Percentiles rank a stretch among this genome's conserved stretches.
Evolutionary conservation across 495 filamentous ascomycete species (phyloP).

Genomic region (Aspergillus conjunctus): DNA sequence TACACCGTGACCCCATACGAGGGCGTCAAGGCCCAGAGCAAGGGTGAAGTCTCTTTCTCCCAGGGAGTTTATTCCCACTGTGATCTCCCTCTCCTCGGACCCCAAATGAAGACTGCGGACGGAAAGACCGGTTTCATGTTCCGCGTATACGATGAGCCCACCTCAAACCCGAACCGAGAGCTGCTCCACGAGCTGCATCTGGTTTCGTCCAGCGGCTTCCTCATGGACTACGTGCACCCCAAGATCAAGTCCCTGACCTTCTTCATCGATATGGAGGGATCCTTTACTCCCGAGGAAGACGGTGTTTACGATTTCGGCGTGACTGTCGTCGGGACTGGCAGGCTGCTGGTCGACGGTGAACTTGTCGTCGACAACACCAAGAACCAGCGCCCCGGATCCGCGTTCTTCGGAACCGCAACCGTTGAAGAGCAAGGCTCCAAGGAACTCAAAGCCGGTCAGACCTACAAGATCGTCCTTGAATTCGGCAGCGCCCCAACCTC

Average conservation of each 20-base stretch:
- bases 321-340: slow-evolving; percentile 73
- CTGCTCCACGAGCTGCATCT: slow-evolving; percentile 58
- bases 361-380: slow-evolving; percentile 70
- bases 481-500: slow-evolving; percentile 67
- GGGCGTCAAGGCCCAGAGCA: slow-evolving; percentile 59
- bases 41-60: slow-evolving; percentile 45
- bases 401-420: slow-evolving; percentile 64
- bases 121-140: slow-evolving; percentile 59
- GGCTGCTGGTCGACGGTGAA: slow-evolving; percentile 67
- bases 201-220: slow-evolving; percentile 54
- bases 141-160: slow-evolving; percentile 60
- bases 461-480: slow-evolving; percentile 62
- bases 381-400: slow-evolving; percentile 60
- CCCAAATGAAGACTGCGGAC: slow-evolving; percentile 48
- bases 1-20: slow-evolving; percentile 73
- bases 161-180: slow-evolving; percentile 45
- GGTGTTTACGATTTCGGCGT: slow-evolving; percentile 76
- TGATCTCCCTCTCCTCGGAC: slow-evolving; percentile 58
- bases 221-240: slow-evolving; percentile 65
- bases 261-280: slow-evolving; percentile 65
- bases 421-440: slow-evolving; percentile 61
- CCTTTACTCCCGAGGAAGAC: slow-evolving; percentile 57
- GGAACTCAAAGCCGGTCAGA: slow-evolving; percentile 58
- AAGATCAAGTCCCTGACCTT: slow-evolving; percentile 54
- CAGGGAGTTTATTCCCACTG: slow-evolving; percentile 64